Base-by-base conservation (phyloP, 1,284 basidiomycete species). In the Apiotrichum gracile region DNA sequence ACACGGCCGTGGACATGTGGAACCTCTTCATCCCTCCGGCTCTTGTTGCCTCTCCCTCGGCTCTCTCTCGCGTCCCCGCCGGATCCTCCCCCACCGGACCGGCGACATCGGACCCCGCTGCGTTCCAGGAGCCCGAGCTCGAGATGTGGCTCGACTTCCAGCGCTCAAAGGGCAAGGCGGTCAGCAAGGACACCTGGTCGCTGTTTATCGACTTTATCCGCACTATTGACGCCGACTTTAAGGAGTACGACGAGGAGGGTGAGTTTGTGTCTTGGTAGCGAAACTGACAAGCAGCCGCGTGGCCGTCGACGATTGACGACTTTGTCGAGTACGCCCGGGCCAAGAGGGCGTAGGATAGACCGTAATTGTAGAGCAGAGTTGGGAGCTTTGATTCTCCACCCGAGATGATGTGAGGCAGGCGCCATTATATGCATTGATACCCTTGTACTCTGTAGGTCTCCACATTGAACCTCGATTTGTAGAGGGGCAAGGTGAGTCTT, bases 141-240 rank as follows among this genome's bases (percentile, higher is more conserved):
- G 76, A 84, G 16, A 81, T 84, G 79, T 97, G 93, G 93, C 83
- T 89, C 64, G 85, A 87, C 35, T 97, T 87, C 70, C 78, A 76
- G 38, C 78, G 82, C 66, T 84, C 82, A 64, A 85, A 84, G 12
- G 80, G 80, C 12, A 89, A 88, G 70, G 91, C 91, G 5, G 81
- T 97, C 34, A 92, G 87, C 75, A 91, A 89, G 76, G 93, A 97
- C 77, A 92, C 91, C 3, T 97, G 93, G 93, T 78, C 80, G 48
- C 87, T 94, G 82, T 89, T 91, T 57, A 61, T 74, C 34, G 69
- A 73, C 63, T 73, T 74, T 54, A 78, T 92, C 39, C 83, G 85
- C 60, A 83, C 83, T 47, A 89, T 91, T 67, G 88, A 97, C 73
- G 76, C 81, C 24, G 81, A 81, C 50, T 93, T 94, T 72, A 77